Percentiles rank a stretch among this genome's conserved stretches.
Evolutionary conservation across 441 rosid species (phyloP).

Genomic region (Corymbia calophylla): DNA sequence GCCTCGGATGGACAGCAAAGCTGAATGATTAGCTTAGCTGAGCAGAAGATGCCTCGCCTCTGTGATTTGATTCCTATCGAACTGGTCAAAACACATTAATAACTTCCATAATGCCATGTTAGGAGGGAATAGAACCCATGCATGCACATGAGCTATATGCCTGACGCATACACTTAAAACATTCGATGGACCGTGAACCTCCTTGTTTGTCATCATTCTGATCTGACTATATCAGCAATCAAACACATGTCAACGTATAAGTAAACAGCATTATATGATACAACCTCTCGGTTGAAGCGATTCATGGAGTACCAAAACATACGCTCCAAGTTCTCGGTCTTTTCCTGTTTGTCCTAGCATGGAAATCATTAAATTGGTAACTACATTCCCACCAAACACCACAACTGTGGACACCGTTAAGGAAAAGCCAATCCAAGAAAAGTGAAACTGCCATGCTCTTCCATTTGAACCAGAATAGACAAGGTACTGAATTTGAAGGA

Average conservation of each 20-base stretch:
- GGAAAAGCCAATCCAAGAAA: slow-evolving; percentile 11
- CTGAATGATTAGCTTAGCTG: slow-evolving; percentile 12
- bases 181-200: background rate
- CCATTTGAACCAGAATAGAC: background rate
- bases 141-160: background rate
- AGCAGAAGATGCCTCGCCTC: background rate
- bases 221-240: background rate
- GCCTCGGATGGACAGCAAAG: background rate
- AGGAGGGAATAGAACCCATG: background rate
- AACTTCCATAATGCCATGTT: background rate
- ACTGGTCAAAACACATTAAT: no score
- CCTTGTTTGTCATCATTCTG: background rate
- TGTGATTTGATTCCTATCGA: no score
- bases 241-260: no score
- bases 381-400: slow-evolving; percentile 50
- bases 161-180: no score
- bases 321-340: slow-evolving; percentile 28
- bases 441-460: background rate
- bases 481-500: slow-evolving; percentile 34
- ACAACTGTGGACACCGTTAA: slow-evolving; percentile 45
- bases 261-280: background rate
- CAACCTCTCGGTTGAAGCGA: background rate
- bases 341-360: slow-evolving; percentile 10
- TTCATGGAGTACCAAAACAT: background rate
- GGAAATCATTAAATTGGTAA: slow-evolving; percentile 32